Evolutionary conservation across 2,329 filamentous ascomycete species (phyloP), one percentile per base, ranked within the genome.

Genomic region (Pyricularia pennisetigena): DNA sequence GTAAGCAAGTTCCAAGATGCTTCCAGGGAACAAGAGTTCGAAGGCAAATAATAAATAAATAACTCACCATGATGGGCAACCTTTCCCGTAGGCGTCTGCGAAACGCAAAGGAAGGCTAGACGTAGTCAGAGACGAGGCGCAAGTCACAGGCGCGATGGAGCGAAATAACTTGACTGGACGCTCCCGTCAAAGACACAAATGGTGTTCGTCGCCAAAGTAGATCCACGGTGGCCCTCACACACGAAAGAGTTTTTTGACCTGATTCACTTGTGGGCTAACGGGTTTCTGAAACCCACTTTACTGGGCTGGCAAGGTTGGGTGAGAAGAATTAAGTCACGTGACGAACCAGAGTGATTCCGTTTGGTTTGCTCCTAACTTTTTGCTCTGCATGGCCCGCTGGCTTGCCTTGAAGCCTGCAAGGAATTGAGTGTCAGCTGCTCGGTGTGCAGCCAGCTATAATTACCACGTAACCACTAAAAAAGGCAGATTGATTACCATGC

Each of bases 41-140:
- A 28, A 61, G n/a, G 16, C 57, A 24, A 12, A 35, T 35, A 35
- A 14, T 16, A 61, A 66, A 35, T 24, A 14, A 66, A 26, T 14
- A 65, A 76, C 76, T 68, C 72, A 79, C 82, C 76, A 84, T 84
- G 76, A 77, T 84, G 82, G 82, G 82, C 81, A 80, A 82, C 77
- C 79, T 83, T 80, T 79, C 82, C 81, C 80, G 73, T 74, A 76
- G 71, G 69, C 49, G 23, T 67, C 28, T 30, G 20, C 12, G 2
- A 23, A 67, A 54, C 49, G 28, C 26, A 67, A n/a, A 62, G 54
- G 57, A 26, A 67, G 57, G 26, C 12, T 61, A 23, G 30, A 63
- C 26, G 30, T 30, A 29, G 54, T 54, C 20, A 35, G 59, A 69
- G 67, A 68, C 59, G 69, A 68, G 71, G 70, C 69, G 70, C 69